Evolutionary conservation across 345 rosid species (phyloP).

Genomic region (Anastatica hierochuntica): DNA sequence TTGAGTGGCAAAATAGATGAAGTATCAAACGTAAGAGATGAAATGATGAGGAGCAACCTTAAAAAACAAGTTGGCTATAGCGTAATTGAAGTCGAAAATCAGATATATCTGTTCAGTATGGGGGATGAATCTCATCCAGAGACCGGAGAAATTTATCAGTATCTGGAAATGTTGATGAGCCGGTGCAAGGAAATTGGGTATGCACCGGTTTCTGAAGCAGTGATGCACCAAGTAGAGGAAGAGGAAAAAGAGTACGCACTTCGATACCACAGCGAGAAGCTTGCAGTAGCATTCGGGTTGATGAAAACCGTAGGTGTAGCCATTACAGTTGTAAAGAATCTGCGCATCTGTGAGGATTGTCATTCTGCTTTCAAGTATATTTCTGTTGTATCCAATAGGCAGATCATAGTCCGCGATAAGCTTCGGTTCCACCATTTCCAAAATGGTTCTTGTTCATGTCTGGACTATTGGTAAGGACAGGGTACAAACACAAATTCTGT

Average conservation of each 20-base stretch:
- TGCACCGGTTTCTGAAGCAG: constrained; percentile 38
- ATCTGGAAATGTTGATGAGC: constrained; percentile 55
- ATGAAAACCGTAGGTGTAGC: constrained; percentile 38
- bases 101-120: constrained; percentile 60
- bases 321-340: constrained; percentile 59
- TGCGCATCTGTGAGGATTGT: constrained; percentile 77
- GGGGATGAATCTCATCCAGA: constrained; percentile 63
- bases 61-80: constrained; percentile 79
- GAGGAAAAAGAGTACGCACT: constrained; percentile 77
- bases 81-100: constrained; percentile 41
- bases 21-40: constrained; percentile 52
- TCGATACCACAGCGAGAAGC: constrained; percentile 77
- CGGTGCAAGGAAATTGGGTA: constrained; percentile 64
- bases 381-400: constrained; percentile 47
- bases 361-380: constrained; percentile 61
- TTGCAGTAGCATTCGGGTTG: constrained; percentile 65
- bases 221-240: constrained; percentile 79
- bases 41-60: constrained; percentile 48
- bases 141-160: constrained; percentile 39
- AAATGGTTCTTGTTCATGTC: constrained; percentile 63
- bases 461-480: constrained; percentile 52
- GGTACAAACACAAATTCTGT: constrained; percentile 3
- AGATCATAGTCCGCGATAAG: constrained; percentile 61
- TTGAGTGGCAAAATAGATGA: constrained; percentile 61
- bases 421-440: constrained; percentile 69